Evolutionary conservation across 2,329 filamentous ascomycete genomes (phyloP).

Genomic region (Exophiala oligosperma): DNA sequence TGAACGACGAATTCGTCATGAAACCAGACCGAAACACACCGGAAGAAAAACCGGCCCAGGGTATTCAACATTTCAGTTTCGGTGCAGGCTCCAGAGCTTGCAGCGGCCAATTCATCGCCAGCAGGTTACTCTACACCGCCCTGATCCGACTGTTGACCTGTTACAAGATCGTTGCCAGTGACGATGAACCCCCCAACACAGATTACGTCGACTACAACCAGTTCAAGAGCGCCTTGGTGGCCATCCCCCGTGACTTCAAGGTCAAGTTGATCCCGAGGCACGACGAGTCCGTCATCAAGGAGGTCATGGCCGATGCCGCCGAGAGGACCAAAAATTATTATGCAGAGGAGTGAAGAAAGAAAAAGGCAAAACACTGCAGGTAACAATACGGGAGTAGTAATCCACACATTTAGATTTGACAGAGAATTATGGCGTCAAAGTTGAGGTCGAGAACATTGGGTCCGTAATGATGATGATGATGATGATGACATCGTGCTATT

Average conservation of each 20-base stretch:
- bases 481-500: too few relatives aligned
- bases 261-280: slow-evolving; percentile 57
- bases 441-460: too few relatives aligned
- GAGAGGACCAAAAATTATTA: slow-evolving; percentile 25
- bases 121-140: slow-evolving; percentile 56
- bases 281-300: slow-evolving; percentile 26
- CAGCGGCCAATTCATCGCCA: slow-evolving; percentile 58
- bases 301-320: slow-evolving; percentile 19
- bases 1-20: slow-evolving; percentile 43
- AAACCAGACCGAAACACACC: slow-evolving; percentile 34
- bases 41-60: slow-evolving; percentile 46
- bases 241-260: slow-evolving; percentile 60
- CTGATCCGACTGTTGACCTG: slow-evolving; percentile 55
- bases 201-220: slow-evolving; percentile 64
- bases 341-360: slow-evolving; percentile 5
- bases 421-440: too few relatives aligned
- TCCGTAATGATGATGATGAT: too few relatives aligned
- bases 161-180: slow-evolving; percentile 53
- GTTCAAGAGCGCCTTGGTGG: slow-evolving; percentile 60
- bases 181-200: slow-evolving; percentile 57
- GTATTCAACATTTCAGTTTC: slow-evolving; percentile 57
- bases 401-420: too few relatives aligned
- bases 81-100: slow-evolving; percentile 61
- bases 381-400: too few relatives aligned
- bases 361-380: too few relatives aligned